These are phyloP conservation scores for Cryptococcus sp. DNA, from an alignment of 1,284 basidiomycete species.

Conservation along the genomic window DNA sequence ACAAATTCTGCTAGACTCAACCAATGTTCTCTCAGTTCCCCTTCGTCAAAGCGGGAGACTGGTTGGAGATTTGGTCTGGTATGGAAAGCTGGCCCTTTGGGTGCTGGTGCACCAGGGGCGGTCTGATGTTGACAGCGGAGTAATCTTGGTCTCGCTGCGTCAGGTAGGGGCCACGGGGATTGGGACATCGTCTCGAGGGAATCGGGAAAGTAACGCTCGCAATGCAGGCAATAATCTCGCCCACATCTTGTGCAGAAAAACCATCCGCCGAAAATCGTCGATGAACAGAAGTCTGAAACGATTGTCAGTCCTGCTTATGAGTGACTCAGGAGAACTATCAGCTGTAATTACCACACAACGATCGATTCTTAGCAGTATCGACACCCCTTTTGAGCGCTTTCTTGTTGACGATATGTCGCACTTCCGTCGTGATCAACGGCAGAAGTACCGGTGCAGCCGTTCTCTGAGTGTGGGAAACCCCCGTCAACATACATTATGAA, in stretches of 20 bases:
- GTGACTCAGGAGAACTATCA: not conserved
- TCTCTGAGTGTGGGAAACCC: slow-evolving; percentile 16
- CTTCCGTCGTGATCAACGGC: slow-evolving; percentile 67
- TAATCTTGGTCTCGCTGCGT: slow-evolving; percentile 48
- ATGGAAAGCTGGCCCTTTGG: slow-evolving; percentile 25
- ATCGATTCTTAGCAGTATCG: slow-evolving; percentile 70
- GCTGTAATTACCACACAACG: slow-evolving; percentile 70
- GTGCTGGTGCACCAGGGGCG: not conserved
- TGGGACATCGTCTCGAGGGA: slow-evolving; percentile 59
- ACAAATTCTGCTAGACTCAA: slow-evolving; percentile 36
- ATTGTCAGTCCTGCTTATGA: not conserved
- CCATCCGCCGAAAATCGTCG: slow-evolving; percentile 82
- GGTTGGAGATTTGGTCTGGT: slow-evolving; percentile 65
- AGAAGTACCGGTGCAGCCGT: slow-evolving; percentile 71
- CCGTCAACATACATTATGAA: not conserved
- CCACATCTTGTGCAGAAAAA: slow-evolving; percentile 90
- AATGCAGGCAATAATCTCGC: slow-evolving; percentile 82
- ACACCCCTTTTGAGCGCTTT: slow-evolving; percentile 69
- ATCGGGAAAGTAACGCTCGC: slow-evolving; percentile 69
- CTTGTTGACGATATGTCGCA: slow-evolving; percentile 64
- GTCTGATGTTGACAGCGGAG: slow-evolving; percentile 20
- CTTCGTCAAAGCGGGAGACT: slow-evolving; percentile 70
- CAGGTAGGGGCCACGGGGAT: slow-evolving; percentile 54
- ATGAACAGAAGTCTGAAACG: slow-evolving; percentile 79
- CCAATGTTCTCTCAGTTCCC: slow-evolving; percentile 62